A percentile compares a stretch with the other conserved stretches of the same genome.
Conservation (phyloP, 192 early-diverging fungal genomes). For the Gigaspora rosea region DNA sequence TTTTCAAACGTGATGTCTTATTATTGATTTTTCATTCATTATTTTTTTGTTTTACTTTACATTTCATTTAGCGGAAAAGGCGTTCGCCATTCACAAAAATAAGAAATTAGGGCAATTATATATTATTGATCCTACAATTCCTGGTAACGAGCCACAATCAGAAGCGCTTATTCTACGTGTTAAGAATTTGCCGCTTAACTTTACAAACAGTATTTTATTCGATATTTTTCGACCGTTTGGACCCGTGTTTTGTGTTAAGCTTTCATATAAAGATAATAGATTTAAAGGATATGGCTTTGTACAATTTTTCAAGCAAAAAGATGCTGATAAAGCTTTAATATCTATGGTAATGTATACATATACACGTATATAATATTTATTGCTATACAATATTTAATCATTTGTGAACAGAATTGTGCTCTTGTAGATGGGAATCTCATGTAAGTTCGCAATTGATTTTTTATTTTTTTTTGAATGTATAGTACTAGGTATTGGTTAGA, state of each 20-base stretch:
- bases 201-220: constrained; percentile 36
- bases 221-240: constrained; percentile 47
- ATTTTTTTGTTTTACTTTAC: neutral
- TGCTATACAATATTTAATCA: too few relatives aligned
- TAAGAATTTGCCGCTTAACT: constrained; percentile 34
- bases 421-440: too few relatives aligned
- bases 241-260: constrained; percentile 36
- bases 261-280: constrained; percentile 27
- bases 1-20: neutral
- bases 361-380: too few relatives aligned
- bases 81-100: constrained; percentile 45
- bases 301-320: constrained; percentile 39
- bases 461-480: too few relatives aligned
- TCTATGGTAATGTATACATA: constrained; percentile 31
- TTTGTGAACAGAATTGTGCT: too few relatives aligned
- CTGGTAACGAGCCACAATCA: constrained; percentile 34
- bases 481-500: too few relatives aligned
- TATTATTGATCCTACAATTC: constrained; percentile 31
- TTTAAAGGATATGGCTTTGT: constrained; percentile 40
- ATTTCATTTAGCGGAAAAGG: constrained; percentile 39
- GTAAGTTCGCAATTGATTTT: too few relatives aligned
- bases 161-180: constrained; percentile 38
- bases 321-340: constrained; percentile 34
- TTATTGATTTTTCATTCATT: neutral
- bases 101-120: constrained; percentile 28